Base-by-base conservation (phyloP, 169 alveolate genomes). In the Plasmodium adleri region DNA sequence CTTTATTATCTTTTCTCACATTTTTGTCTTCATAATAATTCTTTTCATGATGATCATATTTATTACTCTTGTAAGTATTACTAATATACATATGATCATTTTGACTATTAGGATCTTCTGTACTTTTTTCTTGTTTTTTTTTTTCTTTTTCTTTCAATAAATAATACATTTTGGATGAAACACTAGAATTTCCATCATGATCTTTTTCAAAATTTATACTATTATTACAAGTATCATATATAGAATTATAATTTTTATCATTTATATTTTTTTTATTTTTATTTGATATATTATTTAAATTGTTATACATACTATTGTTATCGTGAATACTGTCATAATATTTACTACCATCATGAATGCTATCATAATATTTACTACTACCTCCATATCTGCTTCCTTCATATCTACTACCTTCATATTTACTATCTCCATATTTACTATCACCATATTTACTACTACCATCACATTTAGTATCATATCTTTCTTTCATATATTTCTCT, bases 201-300 rank as follows among this genome's bases (percentile, higher is more conserved):
- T 39, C 20, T 9, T 64, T 20, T 4, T 17, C 28, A 7, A 20
- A 20, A 20, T 20, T 20, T 20, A 20, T 20, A 20, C 22, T 20
- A 20, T 20, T 20, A 20, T 20, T 20, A 20, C 22, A 20, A 20
- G 22, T 20, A 20, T 20, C 22, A 20, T 20, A 20, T 20, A 20
- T 20, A 20, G 22, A 20, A 20, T 20, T 63, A 17, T 62, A 76
- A 45, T 70, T 62, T 56, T 63, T 76, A 50, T n/a, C n/a, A n/a
- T 76, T 76, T 12, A 59, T 45, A 2, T 64, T 26, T 78, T 78
- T 64, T 50, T 52, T 63, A 15, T 47, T 78, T 13, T 50, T 24
- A 58, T 32, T 22, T 10, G 58, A 24, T 15, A 24, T 63, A 24
- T 32, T 17, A 20, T 63, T 47, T 24, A 26, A 15, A 20, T 62